Evolutionary conservation across 176 grass and related monocot genomes (phyloP), one percentile per base, ranked within the genome.

Genomic region (Bonia amplexicaulis): DNA sequence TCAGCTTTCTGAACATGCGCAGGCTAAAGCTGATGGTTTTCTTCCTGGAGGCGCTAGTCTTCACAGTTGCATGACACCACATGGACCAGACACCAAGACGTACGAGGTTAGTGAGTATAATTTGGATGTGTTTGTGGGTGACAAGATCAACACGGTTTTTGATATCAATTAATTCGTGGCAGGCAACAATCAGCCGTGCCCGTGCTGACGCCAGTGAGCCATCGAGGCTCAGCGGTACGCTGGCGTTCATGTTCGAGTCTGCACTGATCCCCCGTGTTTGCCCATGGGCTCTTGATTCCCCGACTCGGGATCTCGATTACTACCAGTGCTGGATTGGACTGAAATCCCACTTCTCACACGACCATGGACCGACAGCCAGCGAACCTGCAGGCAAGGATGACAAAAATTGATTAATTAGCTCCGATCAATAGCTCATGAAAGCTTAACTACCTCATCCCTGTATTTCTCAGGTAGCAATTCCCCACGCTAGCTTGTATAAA

Each of bases 171-270:
- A 7, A 19, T 19, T 53, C 51, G 51, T 53, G 46, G 72, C 67
- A 90, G 89, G 91, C 89, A 23, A 93, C 93, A 11, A 77, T 93
- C 69, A 80, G 88, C 81, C 62, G 61, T 61, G 66, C 81, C 47
- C 46, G 82, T 42, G 82, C 45, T 3, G 79, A 77, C 4, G 80
- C 77, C 35, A 93, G 78, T 12, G 70, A 90, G 35, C 96, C 96
- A 42, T 71, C 20, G 25, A 90, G 89, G 86, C 80, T 98, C 0
- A 46, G 72, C 0, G 91, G 88, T 26, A 95, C 93, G 5, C 51
- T 95, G 82, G 96, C 96, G 6, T 98, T 98, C 85, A 98, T 95
- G 93, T 95, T 98, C 19, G 96, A 95, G 85, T 95, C 93, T 0
- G 82, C 88, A 0, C 89, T 95, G 11, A 92, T 98, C 57, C 96